A percentile compares a stretch with the other conserved stretches of the same genome.
Conservation (phyloP, 768 basidiomycete species). For the Collybia mongolica region DNA sequence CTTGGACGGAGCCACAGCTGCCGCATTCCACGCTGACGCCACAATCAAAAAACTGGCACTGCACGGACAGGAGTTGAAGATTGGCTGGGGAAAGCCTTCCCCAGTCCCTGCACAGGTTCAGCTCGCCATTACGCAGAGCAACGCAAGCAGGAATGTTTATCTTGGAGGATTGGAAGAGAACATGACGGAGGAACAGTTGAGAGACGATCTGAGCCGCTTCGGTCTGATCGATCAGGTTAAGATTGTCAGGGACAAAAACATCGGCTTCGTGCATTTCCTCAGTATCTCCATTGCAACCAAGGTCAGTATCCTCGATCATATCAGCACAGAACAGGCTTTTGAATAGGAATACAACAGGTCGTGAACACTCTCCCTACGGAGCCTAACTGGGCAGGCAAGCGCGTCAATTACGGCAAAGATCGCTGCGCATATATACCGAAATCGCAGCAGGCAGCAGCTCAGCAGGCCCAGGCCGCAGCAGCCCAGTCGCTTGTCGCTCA, state of each 20-base stretch:
- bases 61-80: conserved; percentile 95
- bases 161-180: conserved; percentile 90
- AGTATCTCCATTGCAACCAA: conserved; percentile 94
- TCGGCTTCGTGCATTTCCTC: conserved; percentile 98
- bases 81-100: conserved; percentile 97
- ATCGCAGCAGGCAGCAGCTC: conserved; percentile 87
- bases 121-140: conserved; percentile 86
- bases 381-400: conserved; percentile 91
- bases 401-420: conserved; percentile 98
- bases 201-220: conserved; percentile 90
- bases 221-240: conserved; percentile 99
- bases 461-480: conserved; percentile 84
- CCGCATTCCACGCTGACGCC: conserved; percentile 97
- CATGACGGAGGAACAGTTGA: conserved; percentile 87
- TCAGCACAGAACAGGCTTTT: not conserved
- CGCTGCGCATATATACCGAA: conserved; percentile 98
- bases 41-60: conserved; percentile 90
- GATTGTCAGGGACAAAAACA: conserved; percentile 98
- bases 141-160: conserved; percentile 95
- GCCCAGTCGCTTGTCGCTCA: conserved; percentile 72
- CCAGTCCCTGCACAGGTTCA: conserved; percentile 85
- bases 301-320: conserved; percentile 42
- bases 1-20: conserved; percentile 89
- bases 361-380: conserved; percentile 92
- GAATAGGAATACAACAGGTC: conserved; percentile 49